phyloP scores from a whole-genome alignment of 208 protist species.

The Acanthamoeba lugdunensis region DNA sequence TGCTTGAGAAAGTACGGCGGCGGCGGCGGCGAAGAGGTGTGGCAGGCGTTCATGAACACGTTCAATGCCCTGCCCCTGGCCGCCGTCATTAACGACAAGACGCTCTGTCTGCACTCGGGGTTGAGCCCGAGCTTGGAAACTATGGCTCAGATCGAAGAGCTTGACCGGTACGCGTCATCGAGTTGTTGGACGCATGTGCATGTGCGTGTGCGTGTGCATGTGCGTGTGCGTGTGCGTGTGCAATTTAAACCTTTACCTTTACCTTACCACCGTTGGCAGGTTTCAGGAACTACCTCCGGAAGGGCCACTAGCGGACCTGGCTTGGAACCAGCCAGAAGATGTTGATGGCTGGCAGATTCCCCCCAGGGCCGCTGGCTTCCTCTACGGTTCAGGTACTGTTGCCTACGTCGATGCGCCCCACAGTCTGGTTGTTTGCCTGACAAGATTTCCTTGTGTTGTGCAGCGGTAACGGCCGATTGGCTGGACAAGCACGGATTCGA shows the following conservation, averaged over 20 bases:
- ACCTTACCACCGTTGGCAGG: too few relatives aligned
- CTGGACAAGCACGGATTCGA: not conserved
- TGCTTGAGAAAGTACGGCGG: conserved; percentile 97
- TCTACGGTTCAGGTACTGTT: conserved; percentile 84
- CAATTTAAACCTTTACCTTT: too few relatives aligned
- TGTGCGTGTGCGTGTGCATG: not conserved
- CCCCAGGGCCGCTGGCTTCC: conserved; percentile 86
- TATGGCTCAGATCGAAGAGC: conserved; percentile 92
- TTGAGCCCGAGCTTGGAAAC: conserved; percentile 93
- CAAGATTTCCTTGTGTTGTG: too few relatives aligned
- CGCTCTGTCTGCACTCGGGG: conserved; percentile 91
- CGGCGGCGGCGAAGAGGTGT: conserved; percentile 92
- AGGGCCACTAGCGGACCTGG: conserved; percentile 95
- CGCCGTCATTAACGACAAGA: conserved; percentile 95
- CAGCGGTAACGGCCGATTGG: not conserved
- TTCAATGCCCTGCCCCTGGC: conserved; percentile 98
- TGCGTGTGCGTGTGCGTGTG: not conserved
- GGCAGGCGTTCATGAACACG: conserved; percentile 96
- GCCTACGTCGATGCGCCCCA: too few relatives aligned
- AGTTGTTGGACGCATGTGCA: conserved; percentile 89
- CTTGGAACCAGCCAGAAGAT: conserved; percentile 96
- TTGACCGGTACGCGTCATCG: conserved; percentile 96
- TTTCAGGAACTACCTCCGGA: conserved; percentile 80
- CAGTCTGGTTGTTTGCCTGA: too few relatives aligned
- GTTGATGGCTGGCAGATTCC: conserved; percentile 62